Evolutionary conservation across 148 eudicot species (phyloP), one percentile per base, ranked within the genome.

Genomic region (Vaccinium macrocarpon): DNA sequence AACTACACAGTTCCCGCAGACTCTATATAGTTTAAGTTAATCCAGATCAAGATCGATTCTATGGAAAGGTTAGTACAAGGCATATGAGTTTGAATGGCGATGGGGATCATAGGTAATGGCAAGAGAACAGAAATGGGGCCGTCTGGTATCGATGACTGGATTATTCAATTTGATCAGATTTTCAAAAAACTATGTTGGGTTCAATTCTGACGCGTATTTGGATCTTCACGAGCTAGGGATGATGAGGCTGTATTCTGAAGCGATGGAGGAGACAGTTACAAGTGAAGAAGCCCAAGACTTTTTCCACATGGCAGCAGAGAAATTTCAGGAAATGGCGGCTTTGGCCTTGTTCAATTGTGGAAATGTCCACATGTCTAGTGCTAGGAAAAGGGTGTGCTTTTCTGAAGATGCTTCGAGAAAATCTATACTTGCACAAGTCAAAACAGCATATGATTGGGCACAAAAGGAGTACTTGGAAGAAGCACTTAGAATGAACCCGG

Each of bases 301-400:
- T 27, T 97, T 97, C 50, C 83, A 88, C 23, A 75, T 86, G 71
- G 96, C 99, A 57, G 94, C 91, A 35, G 94, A 91, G 32, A 95
- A 93, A 84, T 97, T 97, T 75, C 96, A 95, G 81, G 99, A 97
- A 82, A 90, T 95, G 98, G 92, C 93, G 7, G 97, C 98, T 79
- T 92, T 97, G 85, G 98, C 99, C 82, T 85, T 95, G 76, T 97
- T 97, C 84, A 97, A 97, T 82, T 95, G 98, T 87, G 99, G 99
- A 68, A 97, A 94, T 88, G 95, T 95, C 80, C 98, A 95, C 86
- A 93, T 97, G 98, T 91, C 99, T 52, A 88, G 90, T 84, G 99
- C 99, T 66, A 91, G 98, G 81, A 97, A 90, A 83, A 89, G 87
- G 84, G 91, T 94, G 16, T 90, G 85, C 83, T 85, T 89, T 16